phyloP scores from a whole-genome alignment of 2,329 filamentous ascomycete species.

The Nannizziopsis barbatae region DNA sequence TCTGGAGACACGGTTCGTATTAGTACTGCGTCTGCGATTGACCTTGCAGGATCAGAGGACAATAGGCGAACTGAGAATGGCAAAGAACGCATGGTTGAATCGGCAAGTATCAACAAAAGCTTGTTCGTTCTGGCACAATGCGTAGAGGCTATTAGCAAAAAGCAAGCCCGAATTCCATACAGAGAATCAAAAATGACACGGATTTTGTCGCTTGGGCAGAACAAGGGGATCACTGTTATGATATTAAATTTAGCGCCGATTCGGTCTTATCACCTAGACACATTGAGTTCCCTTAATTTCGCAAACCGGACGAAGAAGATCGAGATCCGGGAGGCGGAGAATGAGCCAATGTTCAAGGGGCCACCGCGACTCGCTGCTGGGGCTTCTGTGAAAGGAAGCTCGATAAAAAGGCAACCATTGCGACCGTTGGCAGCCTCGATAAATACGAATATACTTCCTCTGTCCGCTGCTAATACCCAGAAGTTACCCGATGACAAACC shows the following conservation, averaged over 20 bases:
- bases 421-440: slow-evolving; percentile 64
- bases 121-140: slow-evolving; percentile 90
- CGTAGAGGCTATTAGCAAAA: slow-evolving; percentile 81
- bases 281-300: slow-evolving; percentile 85
- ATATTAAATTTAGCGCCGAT: slow-evolving; percentile 86
- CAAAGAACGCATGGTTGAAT: slow-evolving; percentile 86
- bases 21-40: slow-evolving; percentile 85
- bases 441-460: slow-evolving; percentile 56
- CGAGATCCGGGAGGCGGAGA: slow-evolving; percentile 89
- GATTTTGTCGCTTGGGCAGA: slow-evolving; percentile 83
- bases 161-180: slow-evolving; percentile 69
- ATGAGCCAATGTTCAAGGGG: slow-evolving; percentile 80
- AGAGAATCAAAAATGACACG: slow-evolving; percentile 95
- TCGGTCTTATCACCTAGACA: slow-evolving; percentile 88
- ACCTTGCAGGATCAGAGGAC: slow-evolving; percentile 89
- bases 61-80: slow-evolving; percentile 89
- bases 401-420: slow-evolving; percentile 59
- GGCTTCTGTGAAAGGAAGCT: slow-evolving; percentile 30
- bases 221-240: slow-evolving; percentile 93
- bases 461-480: slow-evolving; percentile 39
- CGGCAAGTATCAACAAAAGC: slow-evolving; percentile 94
- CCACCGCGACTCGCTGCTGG: slow-evolving; percentile 43
- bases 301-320: slow-evolving; percentile 94
- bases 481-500: slow-evolving; percentile 56
- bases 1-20: slow-evolving; percentile 57